These are phyloP conservation scores for Meira nashicola DNA, from an alignment of 1,284 basidiomycete genomes.

Conservation along the genomic window DNA sequence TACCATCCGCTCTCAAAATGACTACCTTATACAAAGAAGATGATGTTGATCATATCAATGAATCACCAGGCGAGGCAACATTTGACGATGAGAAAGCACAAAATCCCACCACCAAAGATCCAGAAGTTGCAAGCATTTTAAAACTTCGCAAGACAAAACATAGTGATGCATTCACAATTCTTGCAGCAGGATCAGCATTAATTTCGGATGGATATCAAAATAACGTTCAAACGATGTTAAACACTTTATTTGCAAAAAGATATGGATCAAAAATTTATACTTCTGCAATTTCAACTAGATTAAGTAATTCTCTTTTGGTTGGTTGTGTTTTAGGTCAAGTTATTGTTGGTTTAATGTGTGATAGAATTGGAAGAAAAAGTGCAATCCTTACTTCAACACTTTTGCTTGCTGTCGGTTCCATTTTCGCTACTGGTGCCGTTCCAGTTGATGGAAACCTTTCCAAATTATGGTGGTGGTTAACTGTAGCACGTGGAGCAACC, in stretches of 20 bases:
- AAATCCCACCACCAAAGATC: no score
- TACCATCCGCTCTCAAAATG: no score
- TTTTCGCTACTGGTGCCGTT: constrained; percentile 67
- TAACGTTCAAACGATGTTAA: constrained; percentile 35
- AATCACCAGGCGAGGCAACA: no score
- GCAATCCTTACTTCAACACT: constrained; percentile 62
- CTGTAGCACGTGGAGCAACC: constrained; percentile 53
- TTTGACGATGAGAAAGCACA: no score
- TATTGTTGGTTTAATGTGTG: constrained; percentile 65
- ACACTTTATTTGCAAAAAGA: constrained; percentile 36
- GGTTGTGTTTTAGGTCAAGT: constrained; percentile 67
- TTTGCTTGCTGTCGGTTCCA: constrained; percentile 68
- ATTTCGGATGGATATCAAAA: constrained; percentile 66
- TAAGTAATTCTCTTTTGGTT: constrained; percentile 69
- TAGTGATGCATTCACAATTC: constrained; percentile 12
- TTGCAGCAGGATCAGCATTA: constrained; percentile 9
- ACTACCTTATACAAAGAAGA: no score
- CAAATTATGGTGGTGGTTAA: constrained; percentile 73
- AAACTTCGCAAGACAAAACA: constrained; percentile 4
- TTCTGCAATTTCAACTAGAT: constrained; percentile 63
- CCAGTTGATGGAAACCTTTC: constrained; percentile 59
- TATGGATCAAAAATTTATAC: constrained; percentile 59
- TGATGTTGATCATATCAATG: no score
- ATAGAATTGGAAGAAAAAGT: constrained; percentile 60
- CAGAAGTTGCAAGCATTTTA: no score